phyloP scores from a whole-genome alignment of 2,329 filamentous ascomycete species.

The Biscogniauxia marginata region DNA sequence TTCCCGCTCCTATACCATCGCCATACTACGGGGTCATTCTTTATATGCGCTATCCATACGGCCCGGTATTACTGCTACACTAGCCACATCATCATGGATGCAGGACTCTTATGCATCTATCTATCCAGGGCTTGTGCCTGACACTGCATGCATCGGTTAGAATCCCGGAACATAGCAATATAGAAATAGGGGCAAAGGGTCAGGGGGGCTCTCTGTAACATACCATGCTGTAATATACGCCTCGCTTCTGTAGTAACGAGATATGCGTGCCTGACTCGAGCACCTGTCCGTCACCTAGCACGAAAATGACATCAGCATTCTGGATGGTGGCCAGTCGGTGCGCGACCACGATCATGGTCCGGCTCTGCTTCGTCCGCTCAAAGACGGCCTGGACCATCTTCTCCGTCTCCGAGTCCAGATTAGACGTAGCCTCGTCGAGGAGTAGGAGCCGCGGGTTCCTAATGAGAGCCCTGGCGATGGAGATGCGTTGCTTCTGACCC shows the following conservation, averaged over 20 bases:
- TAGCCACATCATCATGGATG: constrained; percentile 2
- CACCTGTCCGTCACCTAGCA: constrained; percentile 65
- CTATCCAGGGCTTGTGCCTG: constrained; percentile 32
- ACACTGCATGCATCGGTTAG: constrained; percentile 23
- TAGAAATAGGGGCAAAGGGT: not conserved
- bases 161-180: constrained; percentile 3
- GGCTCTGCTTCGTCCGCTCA: constrained; percentile 58
- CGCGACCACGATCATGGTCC: constrained; percentile 72
- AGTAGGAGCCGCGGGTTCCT: constrained; percentile 63
- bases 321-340: constrained; percentile 75
- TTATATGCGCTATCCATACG: not conserved
- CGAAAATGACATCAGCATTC: constrained; percentile 75
- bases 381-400: constrained; percentile 64
- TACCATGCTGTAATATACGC: constrained; percentile 59
- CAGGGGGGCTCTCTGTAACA: constrained; percentile 25
- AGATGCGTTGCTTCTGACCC: constrained; percentile 69
- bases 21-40: too few relatives aligned
- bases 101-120: constrained; percentile 10
- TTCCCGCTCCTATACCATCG: not conserved
- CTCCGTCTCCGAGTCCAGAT: constrained; percentile 57
- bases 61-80: not conserved
- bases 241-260: constrained; percentile 49
- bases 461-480: constrained; percentile 68
- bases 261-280: constrained; percentile 52
- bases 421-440: constrained; percentile 71